Evolutionary conservation across 257 asterid species (phyloP).

Genomic region (Cruciata laevipes): DNA sequence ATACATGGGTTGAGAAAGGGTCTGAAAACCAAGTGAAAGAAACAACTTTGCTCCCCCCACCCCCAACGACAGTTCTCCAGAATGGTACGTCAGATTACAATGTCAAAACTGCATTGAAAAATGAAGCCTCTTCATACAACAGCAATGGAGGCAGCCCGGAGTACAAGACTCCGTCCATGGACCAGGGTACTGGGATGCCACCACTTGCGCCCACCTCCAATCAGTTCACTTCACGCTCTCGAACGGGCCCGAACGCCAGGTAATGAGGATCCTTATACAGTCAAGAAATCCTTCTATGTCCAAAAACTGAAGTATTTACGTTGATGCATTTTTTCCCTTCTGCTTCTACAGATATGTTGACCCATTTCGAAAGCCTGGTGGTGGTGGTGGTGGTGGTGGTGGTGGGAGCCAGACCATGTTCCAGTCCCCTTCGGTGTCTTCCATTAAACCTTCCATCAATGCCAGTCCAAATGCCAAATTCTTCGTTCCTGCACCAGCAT

Average conservation of each 20-base stretch:
- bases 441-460: constrained; percentile 46
- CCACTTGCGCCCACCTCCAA: constrained; percentile 94
- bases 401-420: constrained; percentile 55
- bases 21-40: constrained; percentile 63
- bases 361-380: constrained; percentile 62
- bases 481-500: constrained; percentile 61
- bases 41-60: constrained; percentile 76
- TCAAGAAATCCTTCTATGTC: background rate
- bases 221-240: constrained; percentile 80
- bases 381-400: constrained; percentile 85
- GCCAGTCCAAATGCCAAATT: constrained; percentile 44
- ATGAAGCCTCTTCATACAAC: constrained; percentile 35
- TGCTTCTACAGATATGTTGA: constrained; percentile 34
- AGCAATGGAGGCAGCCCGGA: constrained; percentile 54
- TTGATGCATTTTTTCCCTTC: background rate
- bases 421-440: constrained; percentile 56
- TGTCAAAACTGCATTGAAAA: constrained; percentile 54
- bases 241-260: constrained; percentile 85
- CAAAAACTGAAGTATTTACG: background rate
- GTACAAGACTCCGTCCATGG: constrained; percentile 46
- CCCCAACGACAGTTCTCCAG: constrained; percentile 76
- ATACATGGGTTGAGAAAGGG: constrained; percentile 99
- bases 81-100: constrained; percentile 73
- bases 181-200: constrained; percentile 73
- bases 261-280: constrained; percentile 17